Evolutionary conservation across 352 stramenopile species (phyloP).

Genomic region (Phytophthora megakarya): DNA sequence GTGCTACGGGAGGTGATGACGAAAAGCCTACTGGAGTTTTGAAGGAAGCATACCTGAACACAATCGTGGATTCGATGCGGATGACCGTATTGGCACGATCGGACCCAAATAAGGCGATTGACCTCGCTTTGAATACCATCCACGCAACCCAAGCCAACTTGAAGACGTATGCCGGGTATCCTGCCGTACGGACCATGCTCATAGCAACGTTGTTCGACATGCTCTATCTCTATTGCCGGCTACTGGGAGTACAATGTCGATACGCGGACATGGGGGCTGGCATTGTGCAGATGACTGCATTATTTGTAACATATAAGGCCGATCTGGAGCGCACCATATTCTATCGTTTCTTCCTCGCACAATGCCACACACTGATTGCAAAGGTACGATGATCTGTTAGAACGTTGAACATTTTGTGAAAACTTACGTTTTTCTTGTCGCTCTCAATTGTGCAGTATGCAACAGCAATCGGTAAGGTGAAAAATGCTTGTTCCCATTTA

Average conservation of each 20-base stretch:
- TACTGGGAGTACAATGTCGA: conserved; percentile 60
- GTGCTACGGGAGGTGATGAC: conserved; percentile 11
- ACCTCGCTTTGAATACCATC: conserved; percentile 57
- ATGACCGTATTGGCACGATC: conserved; percentile 43
- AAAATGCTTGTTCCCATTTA: conserved; percentile 59
- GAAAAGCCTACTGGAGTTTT: conserved; percentile 11
- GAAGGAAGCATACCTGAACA: conserved; percentile 55
- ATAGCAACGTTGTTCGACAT: conserved; percentile 71
- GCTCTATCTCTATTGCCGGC: conserved; percentile 64
- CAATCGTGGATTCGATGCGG: conserved; percentile 58
- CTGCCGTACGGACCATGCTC: conserved; percentile 52
- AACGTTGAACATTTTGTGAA: neutral
- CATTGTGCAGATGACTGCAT: conserved; percentile 60
- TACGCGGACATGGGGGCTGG: conserved; percentile 70
- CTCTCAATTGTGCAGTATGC: conserved; percentile 49
- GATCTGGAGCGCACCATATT: conserved; percentile 52
- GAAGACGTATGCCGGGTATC: conserved; percentile 38
- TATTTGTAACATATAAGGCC: conserved; percentile 56
- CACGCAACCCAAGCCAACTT: conserved; percentile 58
- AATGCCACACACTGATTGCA: conserved; percentile 66
- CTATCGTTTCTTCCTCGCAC: conserved; percentile 55
- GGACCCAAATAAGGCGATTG: conserved; percentile 51
- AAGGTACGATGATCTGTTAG: conserved; percentile 44
- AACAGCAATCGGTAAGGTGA: conserved; percentile 52
- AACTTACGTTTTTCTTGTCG: neutral